Evolutionary conservation across 2,329 filamentous ascomycete genomes (phyloP).

Genomic region (Arthrinium phaeospermum): DNA sequence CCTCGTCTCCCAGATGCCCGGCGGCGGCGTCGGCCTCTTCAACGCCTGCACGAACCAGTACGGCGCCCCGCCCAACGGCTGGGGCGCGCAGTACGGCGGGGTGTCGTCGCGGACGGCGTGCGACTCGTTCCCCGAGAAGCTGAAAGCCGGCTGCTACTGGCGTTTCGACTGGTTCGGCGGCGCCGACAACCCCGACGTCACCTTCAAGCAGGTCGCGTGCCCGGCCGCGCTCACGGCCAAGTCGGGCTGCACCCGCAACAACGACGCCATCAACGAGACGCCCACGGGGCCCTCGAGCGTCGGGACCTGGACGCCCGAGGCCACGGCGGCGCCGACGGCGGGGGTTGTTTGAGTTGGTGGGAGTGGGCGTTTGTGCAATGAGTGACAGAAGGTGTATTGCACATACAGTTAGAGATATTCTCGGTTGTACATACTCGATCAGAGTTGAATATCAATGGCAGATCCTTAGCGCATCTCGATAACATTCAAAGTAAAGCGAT

Average conservation of each 20-base stretch:
- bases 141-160: conserved; percentile 66
- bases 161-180: conserved; percentile 69
- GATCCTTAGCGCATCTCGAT: no score
- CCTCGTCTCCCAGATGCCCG: conserved; percentile 45
- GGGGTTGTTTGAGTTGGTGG: neutral
- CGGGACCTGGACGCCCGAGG: conserved; percentile 35
- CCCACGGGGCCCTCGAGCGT: conserved; percentile 36
- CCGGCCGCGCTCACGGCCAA: conserved; percentile 53
- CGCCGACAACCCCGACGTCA: conserved; percentile 62
- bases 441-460: no score
- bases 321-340: neutral
- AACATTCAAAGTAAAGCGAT: no score
- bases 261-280: conserved; percentile 42
- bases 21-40: conserved; percentile 59
- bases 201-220: conserved; percentile 62
- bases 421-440: no score
- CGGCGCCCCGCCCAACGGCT: conserved; percentile 52
- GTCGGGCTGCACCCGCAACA: conserved; percentile 41
- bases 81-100: conserved; percentile 65
- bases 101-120: conserved; percentile 57
- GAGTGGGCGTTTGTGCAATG: neutral
- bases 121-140: conserved; percentile 54
- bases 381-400: no score
- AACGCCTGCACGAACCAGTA: conserved; percentile 54
- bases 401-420: no score